Percentiles rank a stretch among this genome's conserved stretches.
phyloP scores from a whole-genome alignment of 805 yeast genomes.

The Wickerhamiella occidentalis region DNA sequence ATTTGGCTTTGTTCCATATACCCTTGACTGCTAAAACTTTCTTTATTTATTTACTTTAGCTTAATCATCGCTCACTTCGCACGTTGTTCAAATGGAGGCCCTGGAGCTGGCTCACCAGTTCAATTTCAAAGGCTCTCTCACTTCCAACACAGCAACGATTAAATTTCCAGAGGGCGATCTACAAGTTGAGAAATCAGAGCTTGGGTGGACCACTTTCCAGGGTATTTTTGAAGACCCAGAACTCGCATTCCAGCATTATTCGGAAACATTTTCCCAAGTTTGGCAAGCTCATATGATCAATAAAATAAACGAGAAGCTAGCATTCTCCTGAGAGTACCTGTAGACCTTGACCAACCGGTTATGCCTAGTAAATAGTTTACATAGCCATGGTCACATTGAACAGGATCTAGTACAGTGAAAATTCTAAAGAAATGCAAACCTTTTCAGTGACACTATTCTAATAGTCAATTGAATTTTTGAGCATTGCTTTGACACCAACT shows the following conservation, averaged over 20 bases:
- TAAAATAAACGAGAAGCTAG: neutral
- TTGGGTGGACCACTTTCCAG: constrained; percentile 5
- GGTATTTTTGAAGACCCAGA: constrained; percentile 4
- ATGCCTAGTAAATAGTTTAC: too few relatives aligned
- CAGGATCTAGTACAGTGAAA: too few relatives aligned
- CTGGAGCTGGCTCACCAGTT: neutral
- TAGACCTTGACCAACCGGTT: too few relatives aligned
- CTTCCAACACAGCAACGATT: neutral
- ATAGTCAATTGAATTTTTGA: too few relatives aligned
- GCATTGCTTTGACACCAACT: too few relatives aligned
- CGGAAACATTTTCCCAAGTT: neutral
- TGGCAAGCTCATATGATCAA: neutral
- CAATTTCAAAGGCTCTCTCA: neutral
- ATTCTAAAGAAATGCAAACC: too few relatives aligned
- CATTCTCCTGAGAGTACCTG: too few relatives aligned
- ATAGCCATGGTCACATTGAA: too few relatives aligned
- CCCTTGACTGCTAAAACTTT: neutral
- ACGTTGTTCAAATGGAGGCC: neutral
- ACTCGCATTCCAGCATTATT: constrained; percentile 3
- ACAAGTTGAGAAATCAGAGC: neutral
- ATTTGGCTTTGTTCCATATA: neutral
- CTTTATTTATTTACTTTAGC: constrained; percentile 1
- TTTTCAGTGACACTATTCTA: too few relatives aligned
- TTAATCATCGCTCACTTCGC: neutral
- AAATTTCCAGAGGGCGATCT: constrained; percentile 5